Conservation (phyloP, 208 protist genomes). For the Leishmania gerbilli region DNA sequence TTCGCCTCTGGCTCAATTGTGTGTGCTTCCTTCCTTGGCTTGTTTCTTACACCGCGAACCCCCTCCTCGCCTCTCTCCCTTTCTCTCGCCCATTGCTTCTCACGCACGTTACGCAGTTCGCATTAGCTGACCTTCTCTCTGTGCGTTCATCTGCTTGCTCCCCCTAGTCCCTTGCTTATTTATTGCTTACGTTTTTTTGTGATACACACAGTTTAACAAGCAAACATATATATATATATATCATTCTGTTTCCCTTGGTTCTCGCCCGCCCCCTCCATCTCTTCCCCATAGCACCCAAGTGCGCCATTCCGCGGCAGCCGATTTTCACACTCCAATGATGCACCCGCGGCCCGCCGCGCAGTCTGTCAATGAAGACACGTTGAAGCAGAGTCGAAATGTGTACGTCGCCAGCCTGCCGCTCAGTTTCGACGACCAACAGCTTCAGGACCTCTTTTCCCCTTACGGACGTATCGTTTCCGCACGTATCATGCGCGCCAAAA, state of each 20-base stretch:
- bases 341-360: neutral
- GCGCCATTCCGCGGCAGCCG: neutral
- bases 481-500: conserved; percentile 68
- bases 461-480: conserved; percentile 65
- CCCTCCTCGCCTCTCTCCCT: neutral
- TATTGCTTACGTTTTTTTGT: conserved; percentile 6
- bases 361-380: conserved; percentile 17
- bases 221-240: neutral
- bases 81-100: neutral
- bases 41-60: neutral
- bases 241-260: neutral
- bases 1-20: neutral
- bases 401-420: conserved; percentile 80
- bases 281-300: neutral
- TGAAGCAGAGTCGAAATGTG: conserved; percentile 39
- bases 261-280: neutral
- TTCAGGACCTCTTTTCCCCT: conserved; percentile 60
- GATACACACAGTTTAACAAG: neutral
- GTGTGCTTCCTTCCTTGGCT: neutral
- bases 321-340: conserved; percentile 18
- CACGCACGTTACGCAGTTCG: neutral
- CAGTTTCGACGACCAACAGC: conserved; percentile 61
- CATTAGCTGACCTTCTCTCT: neutral
- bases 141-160: neutral
- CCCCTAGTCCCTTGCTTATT: neutral